A percentile compares a stretch with the other conserved stretches of the same genome.
Conservation (phyloP, 2,329 filamentous ascomycete species). For the Torrubiella hemipterigena region DNA sequence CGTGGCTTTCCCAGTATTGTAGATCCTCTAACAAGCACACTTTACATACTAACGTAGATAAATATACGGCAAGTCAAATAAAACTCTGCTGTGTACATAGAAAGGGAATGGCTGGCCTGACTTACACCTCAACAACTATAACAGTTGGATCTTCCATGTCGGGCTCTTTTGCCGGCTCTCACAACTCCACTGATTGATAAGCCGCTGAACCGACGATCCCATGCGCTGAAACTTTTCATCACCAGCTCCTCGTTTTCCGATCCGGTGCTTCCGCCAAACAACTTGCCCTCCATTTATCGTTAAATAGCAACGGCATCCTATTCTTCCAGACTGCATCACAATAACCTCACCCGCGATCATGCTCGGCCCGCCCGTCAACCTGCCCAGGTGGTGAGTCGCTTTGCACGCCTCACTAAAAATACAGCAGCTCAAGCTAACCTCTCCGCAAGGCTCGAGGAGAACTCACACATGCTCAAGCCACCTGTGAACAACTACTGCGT, state of each 20-base stretch:
- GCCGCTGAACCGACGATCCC: neutral
- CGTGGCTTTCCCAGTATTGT: no score
- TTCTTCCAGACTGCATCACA: no score
- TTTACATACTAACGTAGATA: no score
- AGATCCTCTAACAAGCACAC: no score
- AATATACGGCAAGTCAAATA: no score
- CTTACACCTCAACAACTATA: no score
- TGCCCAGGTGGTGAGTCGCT: slow-evolving; percentile 42
- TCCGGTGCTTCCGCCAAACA: slow-evolving; percentile 8
- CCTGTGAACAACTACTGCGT: slow-evolving; percentile 98
- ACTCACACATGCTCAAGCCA: slow-evolving; percentile 83
- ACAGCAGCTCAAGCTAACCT: neutral
- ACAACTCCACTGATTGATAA: neutral
- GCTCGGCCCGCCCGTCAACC: slow-evolving; percentile 39
- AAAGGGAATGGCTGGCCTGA: no score
- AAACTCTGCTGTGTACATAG: no score
- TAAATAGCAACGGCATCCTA: no score
- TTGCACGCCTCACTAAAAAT: neutral
- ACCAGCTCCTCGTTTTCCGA: slow-evolving; percentile 1
- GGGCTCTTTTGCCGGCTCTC: no score
- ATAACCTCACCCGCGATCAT: slow-evolving; percentile 21
- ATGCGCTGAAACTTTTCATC: slow-evolving; percentile 3
- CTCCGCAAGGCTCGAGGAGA: slow-evolving; percentile 65
- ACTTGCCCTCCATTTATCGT: no score
- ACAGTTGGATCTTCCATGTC: no score